Percentiles rank a stretch among this genome's conserved stretches.
Evolutionary conservation across 306 rosid genomes (phyloP).

Genomic region (Vigna angularis): DNA sequence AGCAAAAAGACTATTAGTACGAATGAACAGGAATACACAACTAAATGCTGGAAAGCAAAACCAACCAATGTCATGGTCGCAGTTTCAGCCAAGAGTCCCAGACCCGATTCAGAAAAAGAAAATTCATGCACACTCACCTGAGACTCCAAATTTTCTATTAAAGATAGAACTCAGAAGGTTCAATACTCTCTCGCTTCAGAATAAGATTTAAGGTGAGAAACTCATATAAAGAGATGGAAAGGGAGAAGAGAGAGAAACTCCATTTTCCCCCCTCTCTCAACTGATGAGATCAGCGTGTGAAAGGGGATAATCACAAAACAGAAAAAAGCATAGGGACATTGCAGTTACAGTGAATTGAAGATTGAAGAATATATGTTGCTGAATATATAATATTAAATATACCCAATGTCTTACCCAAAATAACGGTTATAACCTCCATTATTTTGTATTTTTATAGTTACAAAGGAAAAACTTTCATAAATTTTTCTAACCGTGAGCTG

Average conservation of each 20-base stretch:
- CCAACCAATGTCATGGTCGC: conserved; percentile 21
- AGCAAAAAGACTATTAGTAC: conserved; percentile 3
- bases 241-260: conserved; percentile 32
- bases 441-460: not conserved
- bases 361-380: conserved; percentile 27
- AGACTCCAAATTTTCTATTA: conserved; percentile 16
- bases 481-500: not conserved
- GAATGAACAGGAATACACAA: not conserved
- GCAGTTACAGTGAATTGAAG: conserved; percentile 11
- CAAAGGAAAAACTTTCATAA: not conserved
- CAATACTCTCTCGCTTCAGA: not conserved
- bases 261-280: not conserved
- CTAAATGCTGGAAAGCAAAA: conserved; percentile 2
- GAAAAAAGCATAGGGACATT: not conserved
- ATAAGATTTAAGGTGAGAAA: conserved; percentile 23
- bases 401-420: conserved; percentile 17
- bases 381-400: conserved; percentile 7
- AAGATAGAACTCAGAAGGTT: not conserved
- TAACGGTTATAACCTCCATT: conserved; percentile 22
- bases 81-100: not conserved
- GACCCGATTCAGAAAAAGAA: not conserved
- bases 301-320: conserved; percentile 35
- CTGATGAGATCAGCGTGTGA: conserved; percentile 38
- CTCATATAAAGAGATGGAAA: conserved; percentile 19
- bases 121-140: conserved; percentile 51